Conservation (phyloP, 257 asterid species). For the Nicotiana knightiana region DNA sequence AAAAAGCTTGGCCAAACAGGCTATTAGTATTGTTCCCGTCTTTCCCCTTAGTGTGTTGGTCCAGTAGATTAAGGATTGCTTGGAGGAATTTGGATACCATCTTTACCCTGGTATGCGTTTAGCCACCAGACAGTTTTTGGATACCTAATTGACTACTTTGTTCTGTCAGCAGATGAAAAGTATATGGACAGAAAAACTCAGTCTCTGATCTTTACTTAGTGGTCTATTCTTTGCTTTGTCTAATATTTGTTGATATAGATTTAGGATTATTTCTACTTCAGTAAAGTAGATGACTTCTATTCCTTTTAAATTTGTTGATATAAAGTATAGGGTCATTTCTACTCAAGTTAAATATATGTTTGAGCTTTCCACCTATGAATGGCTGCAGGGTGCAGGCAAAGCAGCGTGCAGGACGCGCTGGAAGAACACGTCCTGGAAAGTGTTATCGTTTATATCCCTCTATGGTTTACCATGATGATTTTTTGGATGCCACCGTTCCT, state of each 20-base stretch:
- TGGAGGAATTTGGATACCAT: neutral
- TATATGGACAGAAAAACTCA: neutral
- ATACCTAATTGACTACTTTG: neutral
- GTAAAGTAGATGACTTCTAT: neutral
- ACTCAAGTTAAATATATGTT: neutral
- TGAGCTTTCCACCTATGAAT: neutral
- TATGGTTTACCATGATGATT: constrained; percentile 59
- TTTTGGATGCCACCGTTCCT: constrained; percentile 86
- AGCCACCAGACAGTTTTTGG: neutral
- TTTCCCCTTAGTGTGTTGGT: neutral
- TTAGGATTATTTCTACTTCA: neutral
- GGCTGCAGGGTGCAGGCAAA: constrained; percentile 86
- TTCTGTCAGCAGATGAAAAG: neutral
- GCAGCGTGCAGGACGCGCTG: constrained; percentile 98
- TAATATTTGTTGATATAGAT: neutral
- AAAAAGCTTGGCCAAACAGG: too few species aligned
- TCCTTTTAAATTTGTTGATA: neutral
- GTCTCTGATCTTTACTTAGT: neutral
- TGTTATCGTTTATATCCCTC: constrained; percentile 88
- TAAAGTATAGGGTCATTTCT: neutral
- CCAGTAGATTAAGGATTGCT: neutral
- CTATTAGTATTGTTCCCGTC: too few species aligned
- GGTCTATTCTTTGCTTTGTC: neutral
- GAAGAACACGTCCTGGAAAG: constrained; percentile 94
- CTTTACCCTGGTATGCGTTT: neutral